Conservation (phyloP, 129 eudicot genomes). For the Helichrysum umbraculigerum region DNA sequence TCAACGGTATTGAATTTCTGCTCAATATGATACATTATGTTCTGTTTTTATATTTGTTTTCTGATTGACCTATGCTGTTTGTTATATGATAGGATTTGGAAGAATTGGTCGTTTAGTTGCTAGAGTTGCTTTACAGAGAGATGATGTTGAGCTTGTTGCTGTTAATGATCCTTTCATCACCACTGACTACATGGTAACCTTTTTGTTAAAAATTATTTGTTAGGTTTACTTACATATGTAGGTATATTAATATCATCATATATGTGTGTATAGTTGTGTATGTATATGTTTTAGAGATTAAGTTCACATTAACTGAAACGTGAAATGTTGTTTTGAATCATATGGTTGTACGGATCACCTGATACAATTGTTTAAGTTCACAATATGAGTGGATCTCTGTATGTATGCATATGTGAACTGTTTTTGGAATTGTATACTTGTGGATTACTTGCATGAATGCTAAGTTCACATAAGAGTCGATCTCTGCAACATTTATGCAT, state of each 20-base stretch:
- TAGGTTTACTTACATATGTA: not conserved
- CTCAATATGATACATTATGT: not conserved
- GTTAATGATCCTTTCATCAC: constrained; percentile 87
- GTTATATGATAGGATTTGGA: constrained; percentile 56
- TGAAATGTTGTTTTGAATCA: too few species aligned
- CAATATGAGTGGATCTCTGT: not conserved
- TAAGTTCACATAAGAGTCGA: not conserved
- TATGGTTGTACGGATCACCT: too few species aligned
- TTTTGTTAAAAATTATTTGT: not conserved
- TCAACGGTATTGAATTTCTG: constrained; percentile 64
- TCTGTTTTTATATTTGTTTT: not conserved
- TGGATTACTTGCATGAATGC: not conserved
- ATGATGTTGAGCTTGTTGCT: constrained; percentile 91
- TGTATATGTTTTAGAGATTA: too few species aligned
- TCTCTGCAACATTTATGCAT: too few species aligned
- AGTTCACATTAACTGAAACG: too few species aligned
- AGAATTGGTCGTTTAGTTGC: constrained; percentile 91
- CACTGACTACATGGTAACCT: constrained; percentile 75
- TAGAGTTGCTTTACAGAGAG: constrained; percentile 74
- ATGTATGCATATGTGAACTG: not conserved
- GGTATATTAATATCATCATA: not conserved
- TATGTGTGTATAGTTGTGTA: not conserved
- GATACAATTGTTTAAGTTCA: not conserved
- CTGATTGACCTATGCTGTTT: not conserved
- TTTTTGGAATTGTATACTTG: too few species aligned